Evolutionary conservation across 169 alveolate species (phyloP).

Genomic region (Eimeria zaria): DNA sequence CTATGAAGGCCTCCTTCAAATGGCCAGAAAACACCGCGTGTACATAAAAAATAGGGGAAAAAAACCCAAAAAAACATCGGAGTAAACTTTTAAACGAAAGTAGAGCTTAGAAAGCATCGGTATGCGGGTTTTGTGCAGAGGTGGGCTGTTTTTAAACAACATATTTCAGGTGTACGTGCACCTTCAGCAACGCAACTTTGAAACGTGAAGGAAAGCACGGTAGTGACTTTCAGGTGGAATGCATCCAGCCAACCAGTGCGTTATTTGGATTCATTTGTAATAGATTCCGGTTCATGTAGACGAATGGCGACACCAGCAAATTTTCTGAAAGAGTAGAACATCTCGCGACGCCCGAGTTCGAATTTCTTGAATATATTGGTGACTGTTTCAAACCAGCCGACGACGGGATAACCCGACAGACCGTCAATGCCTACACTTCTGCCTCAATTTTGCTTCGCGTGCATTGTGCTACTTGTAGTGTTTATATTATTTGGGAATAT

Average conservation of each 20-base stretch:
- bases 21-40: background rate
- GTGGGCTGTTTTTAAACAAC: background rate
- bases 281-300: background rate
- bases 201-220: background rate
- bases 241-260: background rate
- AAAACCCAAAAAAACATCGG: background rate
- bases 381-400: too few species aligned
- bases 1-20: background rate
- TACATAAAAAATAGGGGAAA: background rate
- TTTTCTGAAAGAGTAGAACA: background rate
- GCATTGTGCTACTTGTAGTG: too few species aligned
- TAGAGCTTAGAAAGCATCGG: background rate
- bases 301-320: background rate
- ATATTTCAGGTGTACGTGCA: conserved; percentile 1
- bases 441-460: too few species aligned
- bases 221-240: too few species aligned
- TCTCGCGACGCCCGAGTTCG: too few species aligned
- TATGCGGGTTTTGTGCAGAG: background rate
- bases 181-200: background rate
- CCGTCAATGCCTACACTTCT: too few species aligned
- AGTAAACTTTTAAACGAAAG: background rate
- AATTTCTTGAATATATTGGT: too few species aligned
- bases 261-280: background rate
- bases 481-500: too few species aligned
- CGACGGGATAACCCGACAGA: too few species aligned